phyloP scores from a whole-genome alignment of 306 rosid species.

The Pueraria montana region DNA sequence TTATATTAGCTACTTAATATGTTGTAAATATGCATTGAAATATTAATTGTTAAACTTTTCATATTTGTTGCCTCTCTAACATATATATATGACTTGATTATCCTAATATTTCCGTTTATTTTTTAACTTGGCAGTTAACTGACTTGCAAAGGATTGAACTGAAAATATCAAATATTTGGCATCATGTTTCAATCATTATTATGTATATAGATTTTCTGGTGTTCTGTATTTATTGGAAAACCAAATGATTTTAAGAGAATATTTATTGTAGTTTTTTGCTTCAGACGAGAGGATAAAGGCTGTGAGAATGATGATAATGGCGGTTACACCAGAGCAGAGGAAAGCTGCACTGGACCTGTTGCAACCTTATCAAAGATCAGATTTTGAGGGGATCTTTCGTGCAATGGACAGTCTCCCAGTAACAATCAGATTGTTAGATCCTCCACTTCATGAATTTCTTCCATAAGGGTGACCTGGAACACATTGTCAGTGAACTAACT shows the following conservation, averaged over 20 bases:
- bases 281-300: conserved; percentile 93
- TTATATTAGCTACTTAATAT: too few relatives aligned
- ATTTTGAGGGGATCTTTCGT: conserved; percentile 96
- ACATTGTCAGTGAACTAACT: conserved; percentile 82
- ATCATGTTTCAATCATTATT: too few relatives aligned
- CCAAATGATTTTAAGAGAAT: conserved; percentile 6
- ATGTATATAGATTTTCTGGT: conserved; percentile 4
- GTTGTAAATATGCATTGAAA: too few relatives aligned
- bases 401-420: conserved; percentile 99
- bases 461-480: conserved; percentile 95
- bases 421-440: conserved; percentile 93
- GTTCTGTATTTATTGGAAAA: conserved; percentile 26
- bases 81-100: conserved; percentile 10
- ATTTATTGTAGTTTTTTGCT: conserved; percentile 95
- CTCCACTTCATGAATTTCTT: conserved; percentile 99
- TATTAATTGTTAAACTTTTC: not conserved
- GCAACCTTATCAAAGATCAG: conserved; percentile 95
- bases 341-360: conserved; percentile 82
- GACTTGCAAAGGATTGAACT: not conserved
- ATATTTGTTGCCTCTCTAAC: conserved; percentile 1
- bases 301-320: conserved; percentile 98
- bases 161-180: too few relatives aligned
- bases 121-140: conserved; percentile 14
- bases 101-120: not conserved
- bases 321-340: conserved; percentile 78